Conservation (phyloP, 148 eudicot species). For the Silene uniflora region DNA sequence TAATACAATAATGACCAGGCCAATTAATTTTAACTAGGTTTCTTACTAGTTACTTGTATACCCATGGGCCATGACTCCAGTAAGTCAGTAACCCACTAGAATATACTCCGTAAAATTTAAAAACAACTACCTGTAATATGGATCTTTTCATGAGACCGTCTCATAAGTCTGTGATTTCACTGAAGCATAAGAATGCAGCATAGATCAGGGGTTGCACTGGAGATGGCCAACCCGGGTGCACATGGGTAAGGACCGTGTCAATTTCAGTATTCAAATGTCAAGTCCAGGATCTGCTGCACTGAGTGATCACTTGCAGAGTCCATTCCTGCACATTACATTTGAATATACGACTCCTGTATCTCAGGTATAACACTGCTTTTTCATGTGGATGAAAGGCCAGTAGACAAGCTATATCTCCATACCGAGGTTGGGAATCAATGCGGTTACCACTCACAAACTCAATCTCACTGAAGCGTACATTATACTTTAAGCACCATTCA, state of each 20-base stretch:
- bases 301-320: conserved; percentile 11
- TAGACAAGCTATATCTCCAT: conserved; percentile 7
- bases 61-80: too few species aligned
- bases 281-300: conserved; percentile 17
- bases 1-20: too few species aligned
- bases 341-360: conserved; percentile 14
- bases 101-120: too few species aligned
- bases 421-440: conserved; percentile 4
- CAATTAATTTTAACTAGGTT: too few species aligned
- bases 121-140: too few species aligned
- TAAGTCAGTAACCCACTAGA: too few species aligned
- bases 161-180: too few species aligned
- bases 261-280: conserved; percentile 10
- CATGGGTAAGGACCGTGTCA: conserved; percentile 8
- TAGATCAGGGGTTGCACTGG: background rate
- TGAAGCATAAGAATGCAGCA: background rate
- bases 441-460: background rate
- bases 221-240: conserved; percentile 26
- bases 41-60: too few species aligned
- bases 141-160: too few species aligned
- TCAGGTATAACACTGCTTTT: conserved; percentile 17
- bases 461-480: conserved; percentile 14
- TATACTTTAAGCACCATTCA: conserved; percentile 7
- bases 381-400: conserved; percentile 15
- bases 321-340: conserved; percentile 7